Conservation (phyloP, 2,329 filamentous ascomycete species). For the Annulohypoxylon truncatum region DNA sequence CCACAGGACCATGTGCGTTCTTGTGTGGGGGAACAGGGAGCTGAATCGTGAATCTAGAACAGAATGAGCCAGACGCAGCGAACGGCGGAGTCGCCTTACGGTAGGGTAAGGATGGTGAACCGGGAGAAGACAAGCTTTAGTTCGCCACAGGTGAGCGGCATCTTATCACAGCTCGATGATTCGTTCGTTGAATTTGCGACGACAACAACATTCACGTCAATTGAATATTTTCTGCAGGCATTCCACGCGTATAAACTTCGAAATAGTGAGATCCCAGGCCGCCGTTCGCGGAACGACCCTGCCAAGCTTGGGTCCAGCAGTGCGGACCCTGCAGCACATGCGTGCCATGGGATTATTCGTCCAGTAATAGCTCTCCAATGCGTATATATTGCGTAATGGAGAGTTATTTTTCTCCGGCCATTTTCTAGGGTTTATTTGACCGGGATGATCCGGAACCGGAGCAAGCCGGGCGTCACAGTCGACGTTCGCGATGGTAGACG, state of each 20-base stretch:
- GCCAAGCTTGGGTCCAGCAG: constrained; percentile 29
- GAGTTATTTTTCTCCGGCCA: constrained; percentile 13
- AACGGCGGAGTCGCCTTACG: constrained; percentile 16
- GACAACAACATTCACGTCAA: constrained; percentile 43
- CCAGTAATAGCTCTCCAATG: constrained; percentile 22
- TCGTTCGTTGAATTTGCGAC: constrained; percentile 37
- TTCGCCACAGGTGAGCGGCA: constrained; percentile 32
- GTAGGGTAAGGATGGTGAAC: constrained; percentile 28
- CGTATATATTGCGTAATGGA: constrained; percentile 39
- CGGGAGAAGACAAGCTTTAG: constrained; percentile 36
- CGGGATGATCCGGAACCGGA: constrained; percentile 35
- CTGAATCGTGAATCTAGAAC: constrained; percentile 31
- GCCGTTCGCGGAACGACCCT: constrained; percentile 39
- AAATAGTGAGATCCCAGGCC: constrained; percentile 9
- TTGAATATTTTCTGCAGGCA: constrained; percentile 2
- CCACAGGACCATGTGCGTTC: constrained; percentile 31
- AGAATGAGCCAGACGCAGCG: constrained; percentile 21
- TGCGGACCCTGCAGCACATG: constrained; percentile 36
- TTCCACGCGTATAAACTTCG: constrained; percentile 14
- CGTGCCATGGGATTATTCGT: constrained; percentile 18
- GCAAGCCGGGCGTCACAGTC: constrained; percentile 18
- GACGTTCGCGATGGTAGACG: not conserved
- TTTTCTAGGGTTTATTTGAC: constrained; percentile 14
- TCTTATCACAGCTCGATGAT: constrained; percentile 41
- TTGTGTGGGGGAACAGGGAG: constrained; percentile 36